Base-by-base conservation (phyloP, 495 filamentous ascomycete genomes). In the Penicillium herquei region DNA sequence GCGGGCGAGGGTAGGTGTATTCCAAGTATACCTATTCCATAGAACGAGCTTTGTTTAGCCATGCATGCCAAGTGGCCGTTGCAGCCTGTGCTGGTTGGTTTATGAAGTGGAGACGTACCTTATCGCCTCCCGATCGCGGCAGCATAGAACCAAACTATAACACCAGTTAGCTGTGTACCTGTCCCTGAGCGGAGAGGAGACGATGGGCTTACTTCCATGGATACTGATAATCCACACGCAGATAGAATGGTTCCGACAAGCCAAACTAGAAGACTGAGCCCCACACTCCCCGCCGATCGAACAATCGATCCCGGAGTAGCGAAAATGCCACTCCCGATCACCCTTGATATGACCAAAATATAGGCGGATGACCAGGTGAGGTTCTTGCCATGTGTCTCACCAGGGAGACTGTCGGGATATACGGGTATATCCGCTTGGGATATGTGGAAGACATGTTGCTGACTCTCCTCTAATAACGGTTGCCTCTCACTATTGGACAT, bases 271-370 rank as follows among this genome's bases (percentile, higher is more conserved):
- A 91, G 59, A 0, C 83, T 79, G 14, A 89, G 67, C 2, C 87
- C 88, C 6, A 88, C 72, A 57, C 87, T 90, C 1, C 88, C 87
- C 10, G 83, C 79, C 0, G 84, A 83, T 26, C 78, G 75, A n/a
- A 85, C 71, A 52, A 92, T 88, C 10, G 81, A 76, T 10, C 87
- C 86, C 0, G 87, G 87, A 0, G 85, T 89, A 3, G 87, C 85
- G 63, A 91, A 92, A 55, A 92, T 88, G 32, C 87, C 88, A 60
- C 79, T 84, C 0, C 89, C 89, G 51, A 92, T 85, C 1, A 92
- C 86, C 0, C 87, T 83, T 0, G 86, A 90, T 40, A 91, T 84
- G 42, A 87, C 83, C n/a, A 90, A 72, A 41, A 92, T 87, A 65
- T 87, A 90, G 0, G 87, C 85, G 59, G 81, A 85, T 45, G 74